Evolutionary conservation across 331 rosid genomes (phyloP).

Genomic region (Stylosanthes scabra): DNA sequence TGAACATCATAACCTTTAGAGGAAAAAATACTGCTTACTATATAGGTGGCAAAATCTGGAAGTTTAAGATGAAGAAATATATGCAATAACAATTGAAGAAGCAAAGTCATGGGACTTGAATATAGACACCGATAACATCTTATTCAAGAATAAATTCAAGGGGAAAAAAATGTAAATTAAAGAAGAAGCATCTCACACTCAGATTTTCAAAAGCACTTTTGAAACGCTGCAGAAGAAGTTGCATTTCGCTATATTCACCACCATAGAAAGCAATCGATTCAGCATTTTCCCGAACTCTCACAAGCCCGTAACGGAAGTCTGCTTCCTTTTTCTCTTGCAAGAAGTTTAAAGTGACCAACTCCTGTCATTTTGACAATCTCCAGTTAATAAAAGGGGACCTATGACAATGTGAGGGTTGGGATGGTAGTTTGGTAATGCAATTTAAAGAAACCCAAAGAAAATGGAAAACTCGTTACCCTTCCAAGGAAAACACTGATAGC

Average conservation of each 20-base stretch:
- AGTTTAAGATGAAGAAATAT: not conserved
- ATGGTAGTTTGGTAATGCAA: constrained; percentile 6
- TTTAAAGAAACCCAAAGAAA: constrained; percentile 6
- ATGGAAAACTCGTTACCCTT: constrained; percentile 55
- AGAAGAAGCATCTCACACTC: constrained; percentile 56
- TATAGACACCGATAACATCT: constrained; percentile 12
- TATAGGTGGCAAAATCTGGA: constrained; percentile 7
- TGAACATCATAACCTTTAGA: not conserved
- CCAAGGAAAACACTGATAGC: constrained; percentile 86
- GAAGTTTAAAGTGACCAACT: constrained; percentile 78
- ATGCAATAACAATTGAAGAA: constrained; percentile 8
- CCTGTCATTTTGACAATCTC: constrained; percentile 55
- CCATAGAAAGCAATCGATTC: constrained; percentile 96
- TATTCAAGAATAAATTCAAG: constrained; percentile 1
- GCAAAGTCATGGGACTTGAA: constrained; percentile 1
- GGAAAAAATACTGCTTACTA: constrained; percentile 10
- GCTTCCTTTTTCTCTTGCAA: constrained; percentile 99
- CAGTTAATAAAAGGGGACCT: constrained; percentile 21
- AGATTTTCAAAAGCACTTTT: constrained; percentile 87
- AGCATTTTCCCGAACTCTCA: constrained; percentile 94
- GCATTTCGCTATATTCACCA: constrained; percentile 90
- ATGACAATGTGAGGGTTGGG: not conserved
- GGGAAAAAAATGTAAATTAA: constrained; percentile 14
- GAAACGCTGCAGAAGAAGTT: constrained; percentile 89
- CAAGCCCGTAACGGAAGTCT: constrained; percentile 97